These are phyloP conservation scores for Neofusicoccum sp. DNA, from an alignment of 2,329 filamentous ascomycete genomes.

Conservation along the genomic window DNA sequence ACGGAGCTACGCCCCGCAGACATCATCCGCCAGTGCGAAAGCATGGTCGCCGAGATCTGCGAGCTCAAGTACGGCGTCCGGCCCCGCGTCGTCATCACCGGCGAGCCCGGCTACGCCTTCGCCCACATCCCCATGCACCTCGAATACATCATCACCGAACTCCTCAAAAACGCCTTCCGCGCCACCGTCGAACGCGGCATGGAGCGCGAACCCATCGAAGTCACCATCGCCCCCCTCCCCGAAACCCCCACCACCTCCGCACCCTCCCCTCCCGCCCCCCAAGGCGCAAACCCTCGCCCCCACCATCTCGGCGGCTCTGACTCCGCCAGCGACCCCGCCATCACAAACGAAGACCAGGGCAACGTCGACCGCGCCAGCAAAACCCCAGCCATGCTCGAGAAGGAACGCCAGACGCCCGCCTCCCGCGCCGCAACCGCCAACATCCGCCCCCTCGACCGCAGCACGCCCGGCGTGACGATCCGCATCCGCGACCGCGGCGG, in stretches of 20 bases:
- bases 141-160: conserved; percentile 94
- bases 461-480: conserved; percentile 84
- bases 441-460: conserved; percentile 46
- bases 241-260: conserved; percentile 40
- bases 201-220: conserved; percentile 77
- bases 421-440: conserved; percentile 27
- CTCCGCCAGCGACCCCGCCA: conserved; percentile 24
- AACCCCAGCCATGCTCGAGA: not conserved
- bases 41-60: conserved; percentile 92
- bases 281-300: conserved; percentile 28
- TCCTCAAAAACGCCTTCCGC: conserved; percentile 95
- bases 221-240: conserved; percentile 79
- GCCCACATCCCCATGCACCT: conserved; percentile 94
- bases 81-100: conserved; percentile 76
- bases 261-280: conserved; percentile 24
- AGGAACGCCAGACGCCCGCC: conserved; percentile 12
- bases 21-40: conserved; percentile 80
- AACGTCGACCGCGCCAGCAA: conserved; percentile 32
- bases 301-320: conserved; percentile 37
- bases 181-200: conserved; percentile 84
- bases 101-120: conserved; percentile 82
- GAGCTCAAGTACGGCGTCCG: conserved; percentile 92
- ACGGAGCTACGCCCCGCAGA: conserved; percentile 78
- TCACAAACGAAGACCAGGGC: conserved; percentile 37
- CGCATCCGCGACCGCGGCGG: conserved; percentile 94